These are phyloP conservation scores for Trichoderma brevicompactum DNA, from an alignment of 2,329 filamentous ascomycete species.

Conservation along the genomic window DNA sequence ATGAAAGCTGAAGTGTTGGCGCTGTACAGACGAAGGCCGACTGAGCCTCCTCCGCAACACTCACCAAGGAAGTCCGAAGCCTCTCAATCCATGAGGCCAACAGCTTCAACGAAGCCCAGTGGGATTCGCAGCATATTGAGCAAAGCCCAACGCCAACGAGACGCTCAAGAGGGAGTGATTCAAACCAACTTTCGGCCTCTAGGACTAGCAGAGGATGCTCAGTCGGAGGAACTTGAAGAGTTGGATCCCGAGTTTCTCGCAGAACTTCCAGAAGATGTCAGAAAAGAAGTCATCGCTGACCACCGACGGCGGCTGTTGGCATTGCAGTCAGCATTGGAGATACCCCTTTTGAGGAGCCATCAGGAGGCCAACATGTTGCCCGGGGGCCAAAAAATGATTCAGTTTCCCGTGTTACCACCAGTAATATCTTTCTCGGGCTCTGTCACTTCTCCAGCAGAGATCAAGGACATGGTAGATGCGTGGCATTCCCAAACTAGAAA, in stretches of 20 bases:
- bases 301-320: slow-evolving; percentile 62
- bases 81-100: slow-evolving; percentile 56
- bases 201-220: slow-evolving; percentile 40
- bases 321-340: slow-evolving; percentile 56
- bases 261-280: slow-evolving; percentile 80
- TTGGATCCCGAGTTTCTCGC: slow-evolving; percentile 76
- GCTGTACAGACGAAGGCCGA: slow-evolving; percentile 60
- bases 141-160: slow-evolving; percentile 56
- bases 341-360: slow-evolving; percentile 37
- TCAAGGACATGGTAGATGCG: slow-evolving; percentile 72
- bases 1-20: slow-evolving; percentile 82
- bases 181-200: slow-evolving; percentile 73
- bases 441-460: slow-evolving; percentile 56
- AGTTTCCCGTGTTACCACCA: slow-evolving; percentile 52
- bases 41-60: slow-evolving; percentile 48
- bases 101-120: slow-evolving; percentile 69
- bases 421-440: slow-evolving; percentile 53
- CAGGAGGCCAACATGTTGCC: slow-evolving; percentile 36
- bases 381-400: slow-evolving; percentile 49
- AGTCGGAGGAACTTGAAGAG: slow-evolving; percentile 48
- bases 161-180: slow-evolving; percentile 63
- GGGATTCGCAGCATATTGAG: slow-evolving; percentile 47
- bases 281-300: slow-evolving; percentile 76
- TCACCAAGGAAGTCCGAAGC: slow-evolving; percentile 62
- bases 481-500: slow-evolving; percentile 75